Evolutionary conservation across 1,284 basidiomycete genomes (phyloP).

Genomic region (Ustilago nuda): DNA sequence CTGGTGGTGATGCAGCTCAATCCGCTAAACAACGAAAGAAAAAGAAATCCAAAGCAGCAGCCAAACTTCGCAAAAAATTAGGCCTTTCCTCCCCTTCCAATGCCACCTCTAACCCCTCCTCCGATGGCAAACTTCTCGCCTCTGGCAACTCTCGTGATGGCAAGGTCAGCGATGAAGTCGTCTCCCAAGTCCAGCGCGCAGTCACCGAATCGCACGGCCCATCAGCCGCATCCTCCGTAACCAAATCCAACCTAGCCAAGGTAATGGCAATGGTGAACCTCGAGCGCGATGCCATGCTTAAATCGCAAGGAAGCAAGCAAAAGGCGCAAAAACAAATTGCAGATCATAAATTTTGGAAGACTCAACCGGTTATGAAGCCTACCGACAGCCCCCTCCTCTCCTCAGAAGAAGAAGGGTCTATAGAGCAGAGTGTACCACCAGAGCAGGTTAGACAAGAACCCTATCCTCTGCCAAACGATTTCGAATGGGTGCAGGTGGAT

Average conservation of each 20-base stretch:
- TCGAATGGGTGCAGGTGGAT: conserved; percentile 89
- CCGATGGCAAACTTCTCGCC: conserved; percentile 36
- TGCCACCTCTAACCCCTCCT: not conserved
- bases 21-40: conserved; percentile 58
- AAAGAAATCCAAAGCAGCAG: conserved; percentile 60
- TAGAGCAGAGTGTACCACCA: conserved; percentile 82
- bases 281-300: conserved; percentile 55
- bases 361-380: conserved; percentile 84
- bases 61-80: conserved; percentile 60
- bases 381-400: conserved; percentile 69
- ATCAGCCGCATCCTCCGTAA: conserved; percentile 50
- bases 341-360: conserved; percentile 69
- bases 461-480: conserved; percentile 88
- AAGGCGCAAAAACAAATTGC: conserved; percentile 56
- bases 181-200: conserved; percentile 48
- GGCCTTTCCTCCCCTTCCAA: conserved; percentile 28
- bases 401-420: conserved; percentile 78
- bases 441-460: conserved; percentile 87
- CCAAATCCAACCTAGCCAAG: conserved; percentile 54
- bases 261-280: conserved; percentile 61
- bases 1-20: conserved; percentile 12
- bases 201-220: conserved; percentile 53
- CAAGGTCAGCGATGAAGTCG: conserved; percentile 55
- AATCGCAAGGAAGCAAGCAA: conserved; percentile 56
- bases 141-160: conserved; percentile 26